Evolutionary conservation across 176 grass and related monocot species (phyloP).

Genomic region (Calamus simplicifolius): DNA sequence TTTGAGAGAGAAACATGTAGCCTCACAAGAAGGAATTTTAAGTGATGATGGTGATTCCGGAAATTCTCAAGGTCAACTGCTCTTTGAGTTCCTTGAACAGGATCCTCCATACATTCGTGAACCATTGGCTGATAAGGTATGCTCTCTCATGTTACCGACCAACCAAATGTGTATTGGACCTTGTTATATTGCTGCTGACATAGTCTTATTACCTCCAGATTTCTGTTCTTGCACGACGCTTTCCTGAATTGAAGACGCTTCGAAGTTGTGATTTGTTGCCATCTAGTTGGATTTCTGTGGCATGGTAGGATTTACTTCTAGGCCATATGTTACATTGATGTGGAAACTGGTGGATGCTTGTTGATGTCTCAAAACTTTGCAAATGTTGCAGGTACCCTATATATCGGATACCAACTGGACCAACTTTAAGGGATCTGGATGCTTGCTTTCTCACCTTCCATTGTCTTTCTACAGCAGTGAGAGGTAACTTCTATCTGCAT

Average conservation of each 20-base stretch:
- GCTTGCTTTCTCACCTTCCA: constrained; percentile 56
- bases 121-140: constrained; percentile 50
- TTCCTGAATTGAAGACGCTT: constrained; percentile 29
- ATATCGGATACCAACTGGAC: constrained; percentile 45
- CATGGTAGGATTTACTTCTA: constrained; percentile 25
- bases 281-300: constrained; percentile 44
- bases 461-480: constrained; percentile 24
- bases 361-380: neutral
- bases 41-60: constrained; percentile 38
- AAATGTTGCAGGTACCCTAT: constrained; percentile 45
- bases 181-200: constrained; percentile 2
- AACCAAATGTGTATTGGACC: neutral
- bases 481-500: neutral
- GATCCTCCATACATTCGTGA: constrained; percentile 45
- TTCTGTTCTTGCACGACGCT: constrained; percentile 26
- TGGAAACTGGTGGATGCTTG: neutral
- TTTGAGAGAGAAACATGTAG: constrained; percentile 13
- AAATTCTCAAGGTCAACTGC: constrained; percentile 23
- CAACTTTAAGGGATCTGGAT: constrained; percentile 44
- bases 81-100: constrained; percentile 41
- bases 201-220: constrained; percentile 26
- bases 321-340: neutral
- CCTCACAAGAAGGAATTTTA: constrained; percentile 24
- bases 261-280: constrained; percentile 40
- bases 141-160: neutral